These are phyloP conservation scores for Bretziella fagacearum DNA, from an alignment of 2,329 filamentous ascomycete genomes.

Conservation along the genomic window DNA sequence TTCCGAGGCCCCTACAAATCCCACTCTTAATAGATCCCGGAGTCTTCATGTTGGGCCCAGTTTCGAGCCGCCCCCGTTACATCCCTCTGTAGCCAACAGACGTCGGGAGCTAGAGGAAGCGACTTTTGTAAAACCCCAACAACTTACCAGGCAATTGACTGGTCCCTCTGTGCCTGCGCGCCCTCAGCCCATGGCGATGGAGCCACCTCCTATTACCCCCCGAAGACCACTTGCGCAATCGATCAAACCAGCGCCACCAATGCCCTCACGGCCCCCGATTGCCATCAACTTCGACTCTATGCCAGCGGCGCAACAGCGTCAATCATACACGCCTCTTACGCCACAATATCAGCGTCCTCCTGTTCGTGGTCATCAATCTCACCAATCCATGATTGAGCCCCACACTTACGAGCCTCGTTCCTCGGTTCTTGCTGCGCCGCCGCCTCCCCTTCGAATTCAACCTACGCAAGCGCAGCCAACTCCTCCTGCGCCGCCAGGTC, in stretches of 20 bases:
- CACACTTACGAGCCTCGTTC: slow-evolving; percentile 7
- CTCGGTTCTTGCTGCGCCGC: slow-evolving; percentile 1
- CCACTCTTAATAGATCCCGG: slow-evolving; percentile 12
- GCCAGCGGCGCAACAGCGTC: background rate
- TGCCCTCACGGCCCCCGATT: slow-evolving; percentile 7
- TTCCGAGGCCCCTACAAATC: slow-evolving; percentile 2
- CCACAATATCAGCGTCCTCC: slow-evolving; percentile 10
- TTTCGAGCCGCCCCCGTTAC: slow-evolving; percentile 13
- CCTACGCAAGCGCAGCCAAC: slow-evolving; percentile 17
- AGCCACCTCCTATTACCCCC: slow-evolving; percentile 10
- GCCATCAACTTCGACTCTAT: slow-evolving; percentile 6
- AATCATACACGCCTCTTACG: slow-evolving; percentile 5
- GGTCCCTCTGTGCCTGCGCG: slow-evolving; percentile 10
- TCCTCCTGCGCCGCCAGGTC: slow-evolving; percentile 12
- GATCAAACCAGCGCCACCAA: slow-evolving; percentile 11
- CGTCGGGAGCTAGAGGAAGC: slow-evolving; percentile 11
- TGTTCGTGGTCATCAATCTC: slow-evolving; percentile 11
- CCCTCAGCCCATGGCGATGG: slow-evolving; percentile 4
- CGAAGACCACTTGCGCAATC: slow-evolving; percentile 8
- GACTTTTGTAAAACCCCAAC: slow-evolving; percentile 5
- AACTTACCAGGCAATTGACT: slow-evolving; percentile 12
- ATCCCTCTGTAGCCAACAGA: slow-evolving; percentile 5
- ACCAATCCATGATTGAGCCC: slow-evolving; percentile 12
- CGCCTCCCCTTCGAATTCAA: slow-evolving; percentile 7
- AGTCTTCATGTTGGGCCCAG: slow-evolving; percentile 12